Conservation (phyloP, 2,329 filamentous ascomycete genomes). For the Colletotrichum chrysophilum region DNA sequence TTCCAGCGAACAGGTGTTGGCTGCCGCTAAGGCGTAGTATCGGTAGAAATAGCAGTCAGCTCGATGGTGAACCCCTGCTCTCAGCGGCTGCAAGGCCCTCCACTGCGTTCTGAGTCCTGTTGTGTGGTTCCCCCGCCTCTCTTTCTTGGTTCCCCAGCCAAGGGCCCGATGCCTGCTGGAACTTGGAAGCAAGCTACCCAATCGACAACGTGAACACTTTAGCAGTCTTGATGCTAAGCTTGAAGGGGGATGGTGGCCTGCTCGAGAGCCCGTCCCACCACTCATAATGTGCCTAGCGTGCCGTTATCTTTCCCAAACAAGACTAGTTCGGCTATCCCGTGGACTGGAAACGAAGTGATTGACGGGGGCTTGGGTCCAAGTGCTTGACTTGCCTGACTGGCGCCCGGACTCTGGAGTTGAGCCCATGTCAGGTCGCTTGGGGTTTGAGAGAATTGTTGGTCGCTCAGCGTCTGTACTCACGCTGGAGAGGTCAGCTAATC, state of each 20-base stretch:
- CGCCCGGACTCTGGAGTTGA: slow-evolving; percentile 1
- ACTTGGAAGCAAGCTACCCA: not conserved
- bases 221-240: not conserved
- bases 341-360: slow-evolving; percentile 6
- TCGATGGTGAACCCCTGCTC: not conserved
- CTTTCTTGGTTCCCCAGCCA: not conserved
- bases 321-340: not conserved
- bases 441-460: not conserved
- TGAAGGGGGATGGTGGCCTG: not conserved
- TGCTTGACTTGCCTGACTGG: not conserved
- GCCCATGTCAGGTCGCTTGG: not conserved
- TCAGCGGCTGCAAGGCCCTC: not conserved
- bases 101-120: not conserved
- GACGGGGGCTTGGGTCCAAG: not conserved
- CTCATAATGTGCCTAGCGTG: not conserved
- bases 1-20: not conserved
- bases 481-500: not conserved
- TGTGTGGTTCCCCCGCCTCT: not conserved
- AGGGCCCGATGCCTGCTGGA: not conserved
- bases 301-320: not conserved
- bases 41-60: not conserved
- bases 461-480: not conserved
- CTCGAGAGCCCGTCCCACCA: not conserved
- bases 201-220: not conserved
- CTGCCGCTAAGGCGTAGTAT: not conserved